These are phyloP conservation scores for Trapa incisa DNA, from an alignment of 345 rosid genomes.

Conservation along the genomic window DNA sequence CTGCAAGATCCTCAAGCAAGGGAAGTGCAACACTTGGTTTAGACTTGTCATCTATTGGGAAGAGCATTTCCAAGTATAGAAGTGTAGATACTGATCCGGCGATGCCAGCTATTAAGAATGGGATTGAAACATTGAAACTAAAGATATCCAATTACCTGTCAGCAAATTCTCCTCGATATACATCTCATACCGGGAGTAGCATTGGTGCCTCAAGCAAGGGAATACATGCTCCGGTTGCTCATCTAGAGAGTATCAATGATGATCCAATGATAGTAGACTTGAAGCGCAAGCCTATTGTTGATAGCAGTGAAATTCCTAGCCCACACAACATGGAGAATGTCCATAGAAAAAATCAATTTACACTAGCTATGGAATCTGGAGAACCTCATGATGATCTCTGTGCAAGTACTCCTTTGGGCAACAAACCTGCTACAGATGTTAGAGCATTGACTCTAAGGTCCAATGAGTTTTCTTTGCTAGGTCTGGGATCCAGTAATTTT, in stretches of 20 bases:
- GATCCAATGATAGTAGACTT: constrained; percentile 13
- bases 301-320: constrained; percentile 11
- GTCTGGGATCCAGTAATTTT: not conserved
- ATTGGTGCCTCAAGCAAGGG: constrained; percentile 7
- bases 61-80: constrained; percentile 33
- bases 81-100: constrained; percentile 30
- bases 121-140: constrained; percentile 36
- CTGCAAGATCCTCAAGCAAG: constrained; percentile 28
- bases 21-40: constrained; percentile 27
- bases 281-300: constrained; percentile 5
- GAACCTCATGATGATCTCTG: not conserved
- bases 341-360: not conserved
- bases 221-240: constrained; percentile 19
- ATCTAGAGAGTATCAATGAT: constrained; percentile 24
- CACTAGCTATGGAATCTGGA: not conserved
- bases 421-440: not conserved
- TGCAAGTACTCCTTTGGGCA: not conserved
- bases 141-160: constrained; percentile 26
- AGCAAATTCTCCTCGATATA: constrained; percentile 20
- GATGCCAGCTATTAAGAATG: constrained; percentile 28
- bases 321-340: constrained; percentile 7
- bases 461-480: not conserved
- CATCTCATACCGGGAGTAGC: constrained; percentile 18
- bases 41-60: constrained; percentile 24
- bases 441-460: not conserved